Base-by-base conservation (phyloP, 495 filamentous ascomycete genomes). In the Hyaloscypha bicolor region DNA sequence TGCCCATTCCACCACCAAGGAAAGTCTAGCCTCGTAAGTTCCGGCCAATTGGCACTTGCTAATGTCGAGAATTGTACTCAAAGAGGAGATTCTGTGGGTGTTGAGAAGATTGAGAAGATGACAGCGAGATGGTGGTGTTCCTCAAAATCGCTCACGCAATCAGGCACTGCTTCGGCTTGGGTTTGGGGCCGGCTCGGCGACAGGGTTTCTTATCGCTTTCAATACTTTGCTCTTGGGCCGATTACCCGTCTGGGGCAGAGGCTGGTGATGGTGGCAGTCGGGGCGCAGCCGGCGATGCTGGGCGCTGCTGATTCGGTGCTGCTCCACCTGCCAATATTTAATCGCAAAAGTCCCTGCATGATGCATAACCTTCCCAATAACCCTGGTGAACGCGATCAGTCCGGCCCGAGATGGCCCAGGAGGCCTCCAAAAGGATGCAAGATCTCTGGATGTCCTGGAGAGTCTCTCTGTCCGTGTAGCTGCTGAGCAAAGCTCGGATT, bases 241-340 rank as follows among this genome's bases (percentile, higher is more conserved):
- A n/a, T 55, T 63, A 16, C 62, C 62, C 62, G 21, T 55, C 62
- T 64, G 62, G 62, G 62, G 48, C 12, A 64, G 30, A 55, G 31
- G 51, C 52, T 56, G 48, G 29, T 35, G 51, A 55, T 64, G 51
- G 61, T 53, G 30, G 42, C 29, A 4, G 52, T n/a, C 9, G 39
- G 21, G 61, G 52, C 31, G 48, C 39, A 22, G 29, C 4, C 2
- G 45, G 48, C 61, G 19, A 14, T 9, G 29, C 35, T 14, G 22
- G 8, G 6, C 6, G 29, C 22, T 32, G 21, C 31, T 56, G 62
- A 64, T 64, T 64, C 29, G 62, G 6, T 21, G 33, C 51, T n/a
- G 42, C 9, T 48, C 16, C 42, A 16, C 42, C 42, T 37, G 9
- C 42, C 42, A 48, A 48, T 48, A 48, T 19, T 48, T 48, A 48